A percentile compares a stretch with the other conserved stretches of the same genome.
Evolutionary conservation across 1,284 basidiomycete species (phyloP).

Genomic region (Wallemia ichthyophaga): DNA sequence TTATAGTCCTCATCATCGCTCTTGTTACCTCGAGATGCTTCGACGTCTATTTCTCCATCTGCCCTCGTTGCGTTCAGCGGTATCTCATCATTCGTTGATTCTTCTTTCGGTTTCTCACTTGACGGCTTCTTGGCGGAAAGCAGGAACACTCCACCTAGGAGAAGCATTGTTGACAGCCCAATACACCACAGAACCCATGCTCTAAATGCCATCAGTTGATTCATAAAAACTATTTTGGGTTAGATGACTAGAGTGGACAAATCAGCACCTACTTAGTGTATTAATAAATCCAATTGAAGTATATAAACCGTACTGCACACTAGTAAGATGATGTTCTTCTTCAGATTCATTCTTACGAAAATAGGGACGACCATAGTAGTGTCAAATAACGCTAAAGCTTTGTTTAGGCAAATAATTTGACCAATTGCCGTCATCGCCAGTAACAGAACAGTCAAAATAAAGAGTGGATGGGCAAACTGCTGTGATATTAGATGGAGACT

Average conservation of each 20-base stretch:
- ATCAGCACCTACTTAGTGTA: slow-evolving; percentile 19
- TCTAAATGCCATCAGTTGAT: slow-evolving; percentile 48
- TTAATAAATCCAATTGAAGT: slow-evolving; percentile 28
- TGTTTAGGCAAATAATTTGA: slow-evolving; percentile 71
- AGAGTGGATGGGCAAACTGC: slow-evolving; percentile 39
- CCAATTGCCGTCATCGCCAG: slow-evolving; percentile 46
- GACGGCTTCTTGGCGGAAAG: slow-evolving; percentile 48
- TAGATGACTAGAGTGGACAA: neutral
- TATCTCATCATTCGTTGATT: slow-evolving; percentile 7
- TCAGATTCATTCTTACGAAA: slow-evolving; percentile 14
- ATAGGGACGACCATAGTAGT: slow-evolving; percentile 41
- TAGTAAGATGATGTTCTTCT: neutral
- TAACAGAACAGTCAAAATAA: slow-evolving; percentile 53
- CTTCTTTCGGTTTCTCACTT: slow-evolving; percentile 17
- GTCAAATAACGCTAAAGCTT: slow-evolving; percentile 29
- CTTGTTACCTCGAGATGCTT: slow-evolving; percentile 12
- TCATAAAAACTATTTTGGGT: slow-evolving; percentile 25
- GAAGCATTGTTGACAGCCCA: slow-evolving; percentile 46
- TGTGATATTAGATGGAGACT: slow-evolving; percentile 7
- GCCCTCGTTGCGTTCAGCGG: slow-evolving; percentile 10
- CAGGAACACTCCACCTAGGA: slow-evolving; percentile 59
- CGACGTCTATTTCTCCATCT: slow-evolving; percentile 11
- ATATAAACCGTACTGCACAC: slow-evolving; percentile 27
- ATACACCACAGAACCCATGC: slow-evolving; percentile 62
- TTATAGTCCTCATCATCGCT: slow-evolving; percentile 19